Percentiles rank a stretch among this genome's conserved stretches.
Conservation (phyloP, 306 rosid genomes). For the Glycine soja region DNA sequence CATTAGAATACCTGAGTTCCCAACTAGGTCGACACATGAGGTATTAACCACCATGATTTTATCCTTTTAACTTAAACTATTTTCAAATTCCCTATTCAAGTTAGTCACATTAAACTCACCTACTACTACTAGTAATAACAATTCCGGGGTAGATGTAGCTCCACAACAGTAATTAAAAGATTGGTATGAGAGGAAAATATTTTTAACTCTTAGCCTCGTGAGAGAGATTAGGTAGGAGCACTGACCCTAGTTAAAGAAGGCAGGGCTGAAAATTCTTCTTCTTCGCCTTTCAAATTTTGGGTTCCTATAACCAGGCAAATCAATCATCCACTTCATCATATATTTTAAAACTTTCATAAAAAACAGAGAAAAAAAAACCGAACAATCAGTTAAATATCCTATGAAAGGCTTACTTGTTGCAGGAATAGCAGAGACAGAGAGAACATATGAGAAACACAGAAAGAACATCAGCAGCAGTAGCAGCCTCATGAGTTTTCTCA, state of each 20-base stretch:
- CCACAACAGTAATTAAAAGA: background rate
- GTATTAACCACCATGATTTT: too few relatives aligned
- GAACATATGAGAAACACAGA: conserved; percentile 35
- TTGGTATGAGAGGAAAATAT: background rate
- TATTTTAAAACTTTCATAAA: background rate
- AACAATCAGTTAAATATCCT: background rate
- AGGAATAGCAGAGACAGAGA: conserved; percentile 48
- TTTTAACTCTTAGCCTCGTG: background rate
- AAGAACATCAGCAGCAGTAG: conserved; percentile 25
- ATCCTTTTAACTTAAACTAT: background rate
- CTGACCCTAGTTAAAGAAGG: conserved; percentile 50
- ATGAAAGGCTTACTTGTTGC: conserved; percentile 47
- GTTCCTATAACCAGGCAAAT: conserved; percentile 42
- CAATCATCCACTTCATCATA: conserved; percentile 3
- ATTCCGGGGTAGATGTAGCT: background rate
- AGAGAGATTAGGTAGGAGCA: conserved; percentile 2
- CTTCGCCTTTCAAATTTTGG: conserved; percentile 40
- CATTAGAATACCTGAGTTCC: too few relatives aligned
- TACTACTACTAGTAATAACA: too few relatives aligned
- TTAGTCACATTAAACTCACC: too few relatives aligned
- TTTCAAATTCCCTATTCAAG: background rate
- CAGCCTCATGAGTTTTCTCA: conserved; percentile 5
- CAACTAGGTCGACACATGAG: too few relatives aligned
- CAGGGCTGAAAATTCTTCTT: conserved; percentile 31
- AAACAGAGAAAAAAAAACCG: background rate